Percentiles rank a stretch among this genome's conserved stretches.
Conservation (phyloP, 208 protist species). For the Strigomonas oncopelti region DNA sequence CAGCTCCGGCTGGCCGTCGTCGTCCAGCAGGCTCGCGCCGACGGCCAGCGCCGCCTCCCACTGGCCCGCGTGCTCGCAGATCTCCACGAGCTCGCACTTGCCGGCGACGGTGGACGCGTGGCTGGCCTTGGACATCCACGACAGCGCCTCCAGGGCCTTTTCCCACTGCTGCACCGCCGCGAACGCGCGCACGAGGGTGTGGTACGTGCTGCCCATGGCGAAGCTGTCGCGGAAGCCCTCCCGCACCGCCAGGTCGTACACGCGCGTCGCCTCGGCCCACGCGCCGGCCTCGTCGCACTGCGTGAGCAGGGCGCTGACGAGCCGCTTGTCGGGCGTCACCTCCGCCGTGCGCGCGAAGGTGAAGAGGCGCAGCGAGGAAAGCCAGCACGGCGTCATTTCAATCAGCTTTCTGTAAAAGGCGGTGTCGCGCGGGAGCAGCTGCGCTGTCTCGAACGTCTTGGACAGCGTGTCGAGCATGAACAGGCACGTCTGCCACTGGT, state of each 20-base stretch:
- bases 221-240: constrained; percentile 69
- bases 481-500: constrained; percentile 71
- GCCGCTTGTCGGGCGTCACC: constrained; percentile 56
- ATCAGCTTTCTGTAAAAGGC: constrained; percentile 67
- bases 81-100: constrained; percentile 66
- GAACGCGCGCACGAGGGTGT: constrained; percentile 71
- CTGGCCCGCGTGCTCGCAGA: constrained; percentile 79
- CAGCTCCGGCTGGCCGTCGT: constrained; percentile 37
- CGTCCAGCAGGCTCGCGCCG: constrained; percentile 47
- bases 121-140: constrained; percentile 76
- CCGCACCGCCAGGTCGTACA: constrained; percentile 69
- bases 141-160: constrained; percentile 76
- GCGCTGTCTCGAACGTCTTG: constrained; percentile 55
- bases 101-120: constrained; percentile 71
- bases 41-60: constrained; percentile 72
- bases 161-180: constrained; percentile 71
- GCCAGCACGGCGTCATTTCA: constrained; percentile 56
- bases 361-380: constrained; percentile 53
- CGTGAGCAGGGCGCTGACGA: constrained; percentile 50
- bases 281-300: constrained; percentile 66
- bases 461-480: constrained; percentile 64
- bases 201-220: constrained; percentile 51
- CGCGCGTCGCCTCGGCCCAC: constrained; percentile 61
- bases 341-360: constrained; percentile 50
- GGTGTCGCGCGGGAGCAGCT: constrained; percentile 51